Evolutionary conservation across 2,329 filamentous ascomycete species (phyloP).

Genomic region (Coniochaeta sp.): DNA sequence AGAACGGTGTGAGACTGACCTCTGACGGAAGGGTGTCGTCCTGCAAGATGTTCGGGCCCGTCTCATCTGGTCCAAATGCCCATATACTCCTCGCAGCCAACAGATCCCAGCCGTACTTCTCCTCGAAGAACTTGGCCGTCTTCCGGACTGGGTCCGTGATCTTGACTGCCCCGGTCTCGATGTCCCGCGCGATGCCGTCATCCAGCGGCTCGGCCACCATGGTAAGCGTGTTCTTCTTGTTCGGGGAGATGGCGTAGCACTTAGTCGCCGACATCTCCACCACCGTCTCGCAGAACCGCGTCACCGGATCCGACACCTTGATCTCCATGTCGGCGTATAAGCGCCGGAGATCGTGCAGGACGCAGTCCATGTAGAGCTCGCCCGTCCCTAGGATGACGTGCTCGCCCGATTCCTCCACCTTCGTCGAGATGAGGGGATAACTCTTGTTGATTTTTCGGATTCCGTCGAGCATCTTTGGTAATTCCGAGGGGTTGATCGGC

Average conservation of each 20-base stretch:
- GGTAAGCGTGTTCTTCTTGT: conserved; percentile 99
- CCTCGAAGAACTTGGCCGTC: conserved; percentile 94
- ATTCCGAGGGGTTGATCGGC: conserved; percentile 93
- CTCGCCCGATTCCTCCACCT: conserved; percentile 96
- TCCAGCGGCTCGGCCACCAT: conserved; percentile 97
- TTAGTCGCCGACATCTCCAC: conserved; percentile 96
- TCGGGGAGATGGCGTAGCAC: conserved; percentile 94
- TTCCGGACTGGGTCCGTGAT: conserved; percentile 91
- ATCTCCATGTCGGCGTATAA: conserved; percentile 99
- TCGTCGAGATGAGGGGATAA: conserved; percentile 90
- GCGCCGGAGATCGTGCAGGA: conserved; percentile 84
- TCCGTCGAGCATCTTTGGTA: conserved; percentile 98
- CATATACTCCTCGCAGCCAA: conserved; percentile 92
- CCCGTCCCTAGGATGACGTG: conserved; percentile 93
- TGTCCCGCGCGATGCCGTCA: conserved; percentile 89
- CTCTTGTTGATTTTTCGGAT: conserved; percentile 96
- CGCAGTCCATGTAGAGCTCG: conserved; percentile 99
- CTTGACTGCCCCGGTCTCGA: conserved; percentile 81
- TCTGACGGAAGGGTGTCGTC: conserved; percentile 94
- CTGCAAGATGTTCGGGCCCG: conserved; percentile 89
- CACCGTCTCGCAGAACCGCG: conserved; percentile 94
- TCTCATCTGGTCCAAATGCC: conserved; percentile 96
- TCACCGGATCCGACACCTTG: conserved; percentile 96
- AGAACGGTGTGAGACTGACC: conserved; percentile 36
- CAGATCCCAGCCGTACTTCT: conserved; percentile 95